Percentiles rank a stretch among this genome's conserved stretches.
These are phyloP conservation scores for Amylocystis lapponica DNA, from an alignment of 768 basidiomycete species.

Conservation along the genomic window DNA sequence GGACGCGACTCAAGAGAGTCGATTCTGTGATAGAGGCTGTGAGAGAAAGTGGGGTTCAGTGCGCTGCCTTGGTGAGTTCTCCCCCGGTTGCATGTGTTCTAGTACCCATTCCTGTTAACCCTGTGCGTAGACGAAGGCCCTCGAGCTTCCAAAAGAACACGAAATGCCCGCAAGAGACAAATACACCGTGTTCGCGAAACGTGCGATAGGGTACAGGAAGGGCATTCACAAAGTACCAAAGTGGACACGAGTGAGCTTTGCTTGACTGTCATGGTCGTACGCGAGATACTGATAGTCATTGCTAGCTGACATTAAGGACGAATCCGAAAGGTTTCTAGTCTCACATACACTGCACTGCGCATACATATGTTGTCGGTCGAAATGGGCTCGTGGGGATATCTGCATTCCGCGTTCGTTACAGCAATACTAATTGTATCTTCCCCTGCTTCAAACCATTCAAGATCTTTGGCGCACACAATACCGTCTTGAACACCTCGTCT, in stretches of 20 bases:
- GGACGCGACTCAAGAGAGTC: slow-evolving; percentile 84
- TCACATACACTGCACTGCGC: slow-evolving; percentile 2
- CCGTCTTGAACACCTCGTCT: slow-evolving; percentile 71
- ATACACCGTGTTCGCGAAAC: slow-evolving; percentile 83
- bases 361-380: not conserved
- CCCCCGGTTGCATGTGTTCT: not conserved
- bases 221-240: slow-evolving; percentile 98
- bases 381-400: slow-evolving; percentile 1
- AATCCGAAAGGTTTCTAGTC: slow-evolving; percentile 90
- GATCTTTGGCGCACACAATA: slow-evolving; percentile 59
- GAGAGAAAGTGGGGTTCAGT: slow-evolving; percentile 73
- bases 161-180: slow-evolving; percentile 94
- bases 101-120: not conserved
- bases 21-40: slow-evolving; percentile 92
- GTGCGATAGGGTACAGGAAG: slow-evolving; percentile 75
- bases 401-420: slow-evolving; percentile 32
- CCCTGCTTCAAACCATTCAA: slow-evolving; percentile 61
- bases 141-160: slow-evolving; percentile 85
- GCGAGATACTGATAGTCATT: slow-evolving; percentile 3
- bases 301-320: slow-evolving; percentile 76
- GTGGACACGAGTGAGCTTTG: slow-evolving; percentile 74
- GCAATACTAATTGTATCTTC: slow-evolving; percentile 75
- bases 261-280: not conserved
- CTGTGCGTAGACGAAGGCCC: slow-evolving; percentile 46
- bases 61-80: slow-evolving; percentile 62